Evolutionary conservation across 2,329 filamentous ascomycete genomes (phyloP).

Genomic region (Fusarium sublunatum): DNA sequence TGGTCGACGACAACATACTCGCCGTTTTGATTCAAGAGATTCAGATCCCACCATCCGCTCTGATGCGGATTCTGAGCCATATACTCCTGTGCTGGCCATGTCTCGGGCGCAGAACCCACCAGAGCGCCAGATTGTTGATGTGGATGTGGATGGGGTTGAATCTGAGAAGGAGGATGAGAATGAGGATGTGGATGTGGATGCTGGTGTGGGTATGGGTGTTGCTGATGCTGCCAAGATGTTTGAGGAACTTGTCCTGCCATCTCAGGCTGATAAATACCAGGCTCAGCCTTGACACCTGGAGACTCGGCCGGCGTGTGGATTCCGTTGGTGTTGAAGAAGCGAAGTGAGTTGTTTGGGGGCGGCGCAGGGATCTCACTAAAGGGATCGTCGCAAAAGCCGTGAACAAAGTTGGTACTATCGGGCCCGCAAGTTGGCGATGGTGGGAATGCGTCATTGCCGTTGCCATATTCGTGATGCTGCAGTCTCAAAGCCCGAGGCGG

Average conservation of each 20-base stretch:
- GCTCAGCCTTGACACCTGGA: constrained; percentile 51
- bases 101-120: constrained; percentile 31
- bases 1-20: constrained; percentile 41
- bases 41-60: constrained; percentile 50
- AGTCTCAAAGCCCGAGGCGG: constrained; percentile 51
- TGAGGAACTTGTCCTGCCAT: constrained; percentile 35
- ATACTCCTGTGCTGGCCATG: constrained; percentile 47
- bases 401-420: constrained; percentile 48
- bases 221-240: constrained; percentile 41
- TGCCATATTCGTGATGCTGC: constrained; percentile 41
- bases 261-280: constrained; percentile 44
- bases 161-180: constrained; percentile 16
- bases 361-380: constrained; percentile 50
- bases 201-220: constrained; percentile 39
- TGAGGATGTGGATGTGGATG: constrained; percentile 11
- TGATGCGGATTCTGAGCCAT: constrained; percentile 41
- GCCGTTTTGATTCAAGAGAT: constrained; percentile 47
- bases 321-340: constrained; percentile 49
- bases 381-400: constrained; percentile 54
- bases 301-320: constrained; percentile 55
- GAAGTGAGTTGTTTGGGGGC: constrained; percentile 41
- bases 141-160: constrained; percentile 30
- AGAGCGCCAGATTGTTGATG: constrained; percentile 36
- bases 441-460: constrained; percentile 41
- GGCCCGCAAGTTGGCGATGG: constrained; percentile 46